Evolutionary conservation across 345 rosid genomes (phyloP).

Genomic region (Euclidium syriacum): DNA sequence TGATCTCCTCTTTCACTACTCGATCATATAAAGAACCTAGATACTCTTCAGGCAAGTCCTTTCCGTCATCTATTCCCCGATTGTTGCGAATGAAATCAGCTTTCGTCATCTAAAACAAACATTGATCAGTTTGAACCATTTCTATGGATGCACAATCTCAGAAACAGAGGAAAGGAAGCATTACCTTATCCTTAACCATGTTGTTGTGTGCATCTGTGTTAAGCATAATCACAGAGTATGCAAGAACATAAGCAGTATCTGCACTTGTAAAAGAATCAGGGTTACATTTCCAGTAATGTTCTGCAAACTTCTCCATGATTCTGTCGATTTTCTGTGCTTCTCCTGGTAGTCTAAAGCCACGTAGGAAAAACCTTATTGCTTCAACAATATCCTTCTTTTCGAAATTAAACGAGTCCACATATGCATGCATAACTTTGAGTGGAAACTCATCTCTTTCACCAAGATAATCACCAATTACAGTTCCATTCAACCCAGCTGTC

Average conservation of each 20-base stretch:
- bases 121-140: conserved; percentile 4
- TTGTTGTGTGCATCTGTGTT: conserved; percentile 96
- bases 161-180: conserved; percentile 1
- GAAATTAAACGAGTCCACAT: conserved; percentile 84
- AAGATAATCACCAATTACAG: conserved; percentile 88
- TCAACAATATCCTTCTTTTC: conserved; percentile 72
- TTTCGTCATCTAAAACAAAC: conserved; percentile 78
- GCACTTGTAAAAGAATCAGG: conserved; percentile 91
- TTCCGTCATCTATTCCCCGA: conserved; percentile 93
- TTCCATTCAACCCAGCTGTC: conserved; percentile 72
- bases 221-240: conserved; percentile 95
- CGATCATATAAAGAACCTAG: conserved; percentile 80
- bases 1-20: conserved; percentile 84
- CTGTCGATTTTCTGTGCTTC: conserved; percentile 98
- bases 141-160: neutral
- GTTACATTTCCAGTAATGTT: conserved; percentile 92
- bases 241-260: conserved; percentile 95
- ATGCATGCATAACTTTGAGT: conserved; percentile 97
- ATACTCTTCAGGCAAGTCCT: conserved; percentile 90
- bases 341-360: conserved; percentile 94
- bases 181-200: conserved; percentile 99
- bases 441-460: conserved; percentile 93
- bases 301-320: conserved; percentile 97
- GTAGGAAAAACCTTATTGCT: conserved; percentile 83
- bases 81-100: conserved; percentile 84